Evolutionary conservation across 768 basidiomycete genomes (phyloP).

Genomic region (Punctularia strigosozonata): DNA sequence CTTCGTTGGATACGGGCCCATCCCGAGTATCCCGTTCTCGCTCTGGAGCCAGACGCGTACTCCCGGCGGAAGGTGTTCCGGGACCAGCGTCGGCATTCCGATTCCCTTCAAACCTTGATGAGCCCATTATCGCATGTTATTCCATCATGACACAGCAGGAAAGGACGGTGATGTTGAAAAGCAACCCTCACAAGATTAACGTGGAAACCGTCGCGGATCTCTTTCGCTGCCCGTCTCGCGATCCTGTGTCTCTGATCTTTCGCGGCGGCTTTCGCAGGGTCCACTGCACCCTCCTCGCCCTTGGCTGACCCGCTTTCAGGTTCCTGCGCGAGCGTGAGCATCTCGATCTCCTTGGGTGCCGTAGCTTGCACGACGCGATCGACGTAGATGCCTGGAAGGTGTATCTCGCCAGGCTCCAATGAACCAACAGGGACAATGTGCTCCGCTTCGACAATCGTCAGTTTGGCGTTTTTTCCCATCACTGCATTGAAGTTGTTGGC

Average conservation of each 20-base stretch:
- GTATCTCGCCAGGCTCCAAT: conserved; percentile 72
- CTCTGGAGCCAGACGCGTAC: conserved; percentile 85
- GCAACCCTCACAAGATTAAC: too few species aligned
- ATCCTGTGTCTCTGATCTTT: conserved; percentile 57
- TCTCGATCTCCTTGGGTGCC: conserved; percentile 67
- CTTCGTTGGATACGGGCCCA: conserved; percentile 83
- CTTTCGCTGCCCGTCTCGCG: conserved; percentile 79
- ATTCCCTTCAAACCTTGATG: too few species aligned
- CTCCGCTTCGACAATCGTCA: conserved; percentile 92
- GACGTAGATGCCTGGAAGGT: conserved; percentile 78
- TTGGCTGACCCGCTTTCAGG: too few species aligned
- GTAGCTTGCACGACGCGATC: conserved; percentile 80
- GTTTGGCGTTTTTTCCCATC: conserved; percentile 83
- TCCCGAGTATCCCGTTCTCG: conserved; percentile 83
- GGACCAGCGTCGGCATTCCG: conserved; percentile 85
- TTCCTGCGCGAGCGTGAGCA: conserved; percentile 58
- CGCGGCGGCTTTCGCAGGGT: conserved; percentile 38
- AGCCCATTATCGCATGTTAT: too few species aligned
- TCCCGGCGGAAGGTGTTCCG: conserved; percentile 61
- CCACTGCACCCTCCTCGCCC: conserved; percentile 28
- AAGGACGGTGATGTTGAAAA: too few species aligned
- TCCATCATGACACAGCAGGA: too few species aligned
- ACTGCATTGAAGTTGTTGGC: conserved; percentile 79
- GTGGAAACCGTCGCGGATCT: conserved; percentile 79
- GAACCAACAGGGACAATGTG: conserved; percentile 78